Percentiles rank a stretch among this genome's conserved stretches.
Conservation (phyloP, 768 basidiomycete species). For the Mycena amicta region DNA sequence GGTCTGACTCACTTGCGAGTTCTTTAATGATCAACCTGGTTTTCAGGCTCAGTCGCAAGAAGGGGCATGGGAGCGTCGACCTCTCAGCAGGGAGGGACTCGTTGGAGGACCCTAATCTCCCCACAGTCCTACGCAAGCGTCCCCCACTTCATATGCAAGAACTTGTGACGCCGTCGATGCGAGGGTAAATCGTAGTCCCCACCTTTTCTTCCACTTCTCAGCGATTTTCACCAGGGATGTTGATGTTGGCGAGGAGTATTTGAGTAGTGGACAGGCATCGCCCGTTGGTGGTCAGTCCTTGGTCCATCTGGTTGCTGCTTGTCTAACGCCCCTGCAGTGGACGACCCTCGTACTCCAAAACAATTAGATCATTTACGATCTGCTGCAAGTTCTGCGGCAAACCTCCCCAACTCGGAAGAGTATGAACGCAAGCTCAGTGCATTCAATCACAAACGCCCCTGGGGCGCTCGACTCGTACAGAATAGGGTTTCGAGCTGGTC, state of each 20-base stretch:
- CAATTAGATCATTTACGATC: conserved; percentile 22
- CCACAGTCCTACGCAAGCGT: conserved; percentile 10
- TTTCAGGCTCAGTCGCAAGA: conserved; percentile 16
- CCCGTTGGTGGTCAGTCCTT: conserved; percentile 52
- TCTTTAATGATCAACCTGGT: not conserved
- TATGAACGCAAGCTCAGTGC: conserved; percentile 39
- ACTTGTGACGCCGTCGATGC: not conserved
- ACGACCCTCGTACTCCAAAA: conserved; percentile 23
- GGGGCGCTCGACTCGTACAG: conserved; percentile 35
- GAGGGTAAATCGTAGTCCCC: not conserved
- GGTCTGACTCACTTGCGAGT: conserved; percentile 12
- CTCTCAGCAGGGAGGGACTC: conserved; percentile 17
- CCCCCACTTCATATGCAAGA: conserved; percentile 11
- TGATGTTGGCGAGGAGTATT: conserved; percentile 60
- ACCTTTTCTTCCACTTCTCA: not conserved
- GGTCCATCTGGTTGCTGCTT: not conserved
- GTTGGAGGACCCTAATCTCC: conserved; percentile 6
- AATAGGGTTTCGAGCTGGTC: conserved; percentile 58
- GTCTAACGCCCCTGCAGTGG: not conserved
- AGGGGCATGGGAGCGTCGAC: conserved; percentile 14
- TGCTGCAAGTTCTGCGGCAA: conserved; percentile 31
- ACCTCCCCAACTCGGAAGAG: conserved; percentile 27
- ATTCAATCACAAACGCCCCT: conserved; percentile 46
- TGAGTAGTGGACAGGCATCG: conserved; percentile 81
- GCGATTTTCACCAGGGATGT: conserved; percentile 9